These are phyloP conservation scores for Exutisphaerella laricina DNA, from an alignment of 2,329 filamentous ascomycete species.

Conservation along the genomic window DNA sequence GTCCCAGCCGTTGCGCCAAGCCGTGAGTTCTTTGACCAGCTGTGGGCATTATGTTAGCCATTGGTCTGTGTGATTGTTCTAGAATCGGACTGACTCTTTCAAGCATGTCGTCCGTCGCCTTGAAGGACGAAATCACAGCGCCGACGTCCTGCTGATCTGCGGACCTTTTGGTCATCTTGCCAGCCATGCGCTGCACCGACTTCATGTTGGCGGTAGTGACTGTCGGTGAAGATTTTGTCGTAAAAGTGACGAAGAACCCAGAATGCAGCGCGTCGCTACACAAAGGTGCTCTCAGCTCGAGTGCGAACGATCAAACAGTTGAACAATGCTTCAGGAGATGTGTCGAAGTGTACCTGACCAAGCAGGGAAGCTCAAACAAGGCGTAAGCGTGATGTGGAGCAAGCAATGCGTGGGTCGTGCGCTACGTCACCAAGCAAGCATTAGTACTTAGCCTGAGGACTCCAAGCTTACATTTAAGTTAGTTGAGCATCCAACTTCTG, in stretches of 20 bases:
- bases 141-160: constrained; percentile 73
- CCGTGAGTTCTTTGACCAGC: constrained; percentile 69
- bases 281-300: not conserved
- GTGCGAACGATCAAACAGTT: not conserved
- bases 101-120: constrained; percentile 70
- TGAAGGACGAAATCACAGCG: constrained; percentile 70
- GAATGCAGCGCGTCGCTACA: not conserved
- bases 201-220: constrained; percentile 28
- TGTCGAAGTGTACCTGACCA: no score
- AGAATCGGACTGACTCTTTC: constrained; percentile 53
- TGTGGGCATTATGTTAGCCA: constrained; percentile 33
- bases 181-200: constrained; percentile 64
- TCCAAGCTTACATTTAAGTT: no score
- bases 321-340: not conserved
- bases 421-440: no score
- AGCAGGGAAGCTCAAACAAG: not conserved
- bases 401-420: no score
- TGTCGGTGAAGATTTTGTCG: not conserved
- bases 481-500: no score
- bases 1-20: constrained; percentile 75
- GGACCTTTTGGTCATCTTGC: constrained; percentile 63
- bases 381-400: no score
- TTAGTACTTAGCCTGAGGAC: no score
- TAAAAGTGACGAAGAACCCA: not conserved
- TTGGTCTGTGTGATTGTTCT: not conserved